Evolutionary conservation across 1,284 basidiomycete species (phyloP).

Genomic region (Fereydounia khargensis): DNA sequence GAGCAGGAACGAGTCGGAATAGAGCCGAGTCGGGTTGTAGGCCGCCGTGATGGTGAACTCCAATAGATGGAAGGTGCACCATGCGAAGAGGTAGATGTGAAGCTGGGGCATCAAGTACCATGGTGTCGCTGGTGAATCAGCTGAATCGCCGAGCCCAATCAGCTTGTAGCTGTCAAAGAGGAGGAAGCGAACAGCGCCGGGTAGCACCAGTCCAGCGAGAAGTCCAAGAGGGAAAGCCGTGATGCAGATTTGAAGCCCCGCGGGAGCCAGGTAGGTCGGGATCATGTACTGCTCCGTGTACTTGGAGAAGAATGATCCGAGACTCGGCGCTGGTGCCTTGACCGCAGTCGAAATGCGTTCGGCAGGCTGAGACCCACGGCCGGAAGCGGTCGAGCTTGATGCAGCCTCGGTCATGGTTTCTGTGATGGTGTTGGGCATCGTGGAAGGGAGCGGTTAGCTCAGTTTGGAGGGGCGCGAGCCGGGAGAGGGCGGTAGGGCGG

Average conservation of each 20-base stretch:
- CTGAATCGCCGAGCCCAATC: neutral
- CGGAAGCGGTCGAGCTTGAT: conserved; percentile 2
- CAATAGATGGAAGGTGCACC: conserved; percentile 75
- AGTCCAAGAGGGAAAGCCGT: conserved; percentile 37
- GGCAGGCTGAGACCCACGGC: conserved; percentile 1
- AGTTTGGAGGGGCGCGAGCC: neutral
- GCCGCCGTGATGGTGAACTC: conserved; percentile 94
- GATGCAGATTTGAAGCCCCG: conserved; percentile 22
- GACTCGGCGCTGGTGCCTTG: neutral
- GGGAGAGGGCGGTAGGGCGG: neutral
- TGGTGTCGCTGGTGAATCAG: neutral
- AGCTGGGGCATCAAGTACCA: conserved; percentile 21
- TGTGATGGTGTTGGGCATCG: neutral
- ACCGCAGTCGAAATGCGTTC: too few relatives aligned
- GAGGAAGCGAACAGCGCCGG: conserved; percentile 7
- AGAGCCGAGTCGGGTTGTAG: conserved; percentile 90
- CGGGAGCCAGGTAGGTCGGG: conserved; percentile 31
- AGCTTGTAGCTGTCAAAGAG: neutral
- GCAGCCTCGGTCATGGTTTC: neutral
- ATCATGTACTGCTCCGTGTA: conserved; percentile 25
- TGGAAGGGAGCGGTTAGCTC: too few relatives aligned
- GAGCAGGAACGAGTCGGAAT: conserved; percentile 87
- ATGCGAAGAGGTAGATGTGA: conserved; percentile 35
- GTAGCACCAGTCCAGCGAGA: conserved; percentile 26
- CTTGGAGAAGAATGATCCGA: conserved; percentile 1